Evolutionary conservation across 2,329 filamentous ascomycete genomes (phyloP).

Genomic region (Chaetomium strumarium): DNA sequence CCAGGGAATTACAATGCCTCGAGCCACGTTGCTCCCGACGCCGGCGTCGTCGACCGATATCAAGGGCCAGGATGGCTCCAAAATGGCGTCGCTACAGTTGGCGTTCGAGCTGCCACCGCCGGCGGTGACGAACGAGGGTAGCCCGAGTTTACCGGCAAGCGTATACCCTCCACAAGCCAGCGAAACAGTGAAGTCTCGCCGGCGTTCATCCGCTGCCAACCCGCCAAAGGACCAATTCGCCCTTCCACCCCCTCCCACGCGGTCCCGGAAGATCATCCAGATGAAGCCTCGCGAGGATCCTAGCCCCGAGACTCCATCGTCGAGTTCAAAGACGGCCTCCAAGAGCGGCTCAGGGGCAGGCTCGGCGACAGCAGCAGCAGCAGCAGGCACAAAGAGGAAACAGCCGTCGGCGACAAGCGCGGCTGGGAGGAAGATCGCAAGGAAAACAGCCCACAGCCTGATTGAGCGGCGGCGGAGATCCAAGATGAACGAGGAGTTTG

Average conservation of each 20-base stretch:
- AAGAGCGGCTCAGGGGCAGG: constrained; percentile 12
- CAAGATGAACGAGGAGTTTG: constrained; percentile 99
- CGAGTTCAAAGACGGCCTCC: constrained; percentile 16
- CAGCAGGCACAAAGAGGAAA: constrained; percentile 62
- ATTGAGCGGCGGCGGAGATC: constrained; percentile 85
- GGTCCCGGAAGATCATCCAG: constrained; percentile 94
- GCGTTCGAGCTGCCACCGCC: constrained; percentile 73
- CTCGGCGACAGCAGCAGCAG: constrained; percentile 16
- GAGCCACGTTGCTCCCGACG: constrained; percentile 62
- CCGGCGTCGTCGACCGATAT: constrained; percentile 78
- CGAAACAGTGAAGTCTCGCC: constrained; percentile 48
- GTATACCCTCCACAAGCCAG: constrained; percentile 28
- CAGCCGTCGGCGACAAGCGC: constrained; percentile 69
- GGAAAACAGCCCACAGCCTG: constrained; percentile 92
- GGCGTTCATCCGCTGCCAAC: constrained; percentile 43
- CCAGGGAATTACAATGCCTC: constrained; percentile 50
- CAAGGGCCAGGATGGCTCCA: constrained; percentile 61
- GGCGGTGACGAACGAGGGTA: constrained; percentile 48
- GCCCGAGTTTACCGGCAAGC: constrained; percentile 29
- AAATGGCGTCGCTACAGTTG: constrained; percentile 56
- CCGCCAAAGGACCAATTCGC: constrained; percentile 61
- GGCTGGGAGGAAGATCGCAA: constrained; percentile 86
- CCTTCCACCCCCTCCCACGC: constrained; percentile 84
- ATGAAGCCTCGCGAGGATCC: constrained; percentile 68
- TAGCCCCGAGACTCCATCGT: constrained; percentile 25